Conservation (phyloP, 2,329 filamentous ascomycete species). For the Xylaria sp. region DNA sequence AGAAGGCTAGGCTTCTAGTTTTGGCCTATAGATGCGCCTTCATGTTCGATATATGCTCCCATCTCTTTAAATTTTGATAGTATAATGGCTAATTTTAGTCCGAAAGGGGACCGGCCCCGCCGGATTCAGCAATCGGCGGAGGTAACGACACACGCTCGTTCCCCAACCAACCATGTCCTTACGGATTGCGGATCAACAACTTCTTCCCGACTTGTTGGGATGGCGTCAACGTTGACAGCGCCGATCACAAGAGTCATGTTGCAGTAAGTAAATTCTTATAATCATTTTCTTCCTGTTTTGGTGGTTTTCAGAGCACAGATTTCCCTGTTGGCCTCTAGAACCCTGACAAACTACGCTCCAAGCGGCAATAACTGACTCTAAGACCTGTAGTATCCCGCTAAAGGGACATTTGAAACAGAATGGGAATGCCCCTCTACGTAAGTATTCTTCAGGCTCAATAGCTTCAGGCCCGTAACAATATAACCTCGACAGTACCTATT, state of each 20-base stretch:
- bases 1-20: background rate
- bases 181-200: conserved; percentile 6
- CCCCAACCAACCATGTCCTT: conserved; percentile 10
- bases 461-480: background rate
- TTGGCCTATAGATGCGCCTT: background rate
- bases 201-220: conserved; percentile 11
- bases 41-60: background rate
- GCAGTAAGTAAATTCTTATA: no score
- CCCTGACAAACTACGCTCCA: no score
- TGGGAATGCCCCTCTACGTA: background rate
- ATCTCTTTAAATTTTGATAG: background rate
- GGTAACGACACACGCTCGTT: conserved; percentile 5
- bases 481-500: background rate
- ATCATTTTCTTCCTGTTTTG: no score
- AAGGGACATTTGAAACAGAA: background rate
- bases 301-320: no score
- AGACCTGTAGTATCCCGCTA: background rate
- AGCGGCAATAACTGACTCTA: no score
- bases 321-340: no score
- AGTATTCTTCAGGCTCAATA: background rate
- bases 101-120: background rate
- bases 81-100: background rate
- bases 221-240: conserved; percentile 5
- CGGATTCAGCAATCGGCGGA: conserved; percentile 5
- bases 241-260: conserved; percentile 2